Evolutionary conservation across 805 yeast species (phyloP).

Genomic region (Kodamaea kakaduensis): DNA sequence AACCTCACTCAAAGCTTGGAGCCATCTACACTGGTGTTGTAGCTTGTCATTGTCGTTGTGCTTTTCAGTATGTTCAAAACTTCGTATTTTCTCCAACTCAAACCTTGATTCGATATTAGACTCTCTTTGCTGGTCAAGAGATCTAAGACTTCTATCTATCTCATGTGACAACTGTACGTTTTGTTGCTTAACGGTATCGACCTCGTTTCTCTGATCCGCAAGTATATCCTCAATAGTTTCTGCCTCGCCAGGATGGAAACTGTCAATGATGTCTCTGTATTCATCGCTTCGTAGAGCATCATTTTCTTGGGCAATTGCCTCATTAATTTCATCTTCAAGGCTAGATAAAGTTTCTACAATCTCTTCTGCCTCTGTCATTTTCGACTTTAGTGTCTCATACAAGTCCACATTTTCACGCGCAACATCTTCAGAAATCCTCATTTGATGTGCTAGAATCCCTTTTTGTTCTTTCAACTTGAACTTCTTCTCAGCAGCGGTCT

Average conservation of each 20-base stretch:
- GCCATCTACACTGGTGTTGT: slow-evolving; percentile 21
- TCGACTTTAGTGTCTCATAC: slow-evolving; percentile 21
- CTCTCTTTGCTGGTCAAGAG: slow-evolving; percentile 1
- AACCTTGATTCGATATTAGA: not conserved
- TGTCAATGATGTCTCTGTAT: slow-evolving; percentile 6
- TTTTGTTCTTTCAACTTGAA: slow-evolving; percentile 23
- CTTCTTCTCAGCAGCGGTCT: slow-evolving; percentile 20
- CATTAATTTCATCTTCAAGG: slow-evolving; percentile 19
- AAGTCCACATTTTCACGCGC: slow-evolving; percentile 24
- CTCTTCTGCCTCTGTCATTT: slow-evolving; percentile 23
- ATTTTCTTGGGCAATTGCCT: slow-evolving; percentile 12
- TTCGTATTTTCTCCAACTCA: slow-evolving; percentile 2
- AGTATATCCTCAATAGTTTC: slow-evolving; percentile 6
- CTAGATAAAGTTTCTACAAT: slow-evolving; percentile 20
- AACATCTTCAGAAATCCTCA: slow-evolving; percentile 26
- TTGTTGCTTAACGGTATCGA: too few species aligned
- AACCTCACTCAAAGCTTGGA: slow-evolving; percentile 20
- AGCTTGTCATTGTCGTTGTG: slow-evolving; percentile 8
- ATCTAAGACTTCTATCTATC: not conserved
- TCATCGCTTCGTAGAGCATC: slow-evolving; percentile 2
- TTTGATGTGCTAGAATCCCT: slow-evolving; percentile 22
- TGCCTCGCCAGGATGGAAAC: slow-evolving; percentile 2
- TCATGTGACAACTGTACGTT: too few species aligned
- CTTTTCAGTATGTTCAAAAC: too few species aligned
- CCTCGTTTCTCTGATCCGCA: too few species aligned